Evolutionary conservation across 169 alveolate genomes (phyloP), one percentile per base, ranked within the genome.

Genomic region (Neospora caninum): DNA sequence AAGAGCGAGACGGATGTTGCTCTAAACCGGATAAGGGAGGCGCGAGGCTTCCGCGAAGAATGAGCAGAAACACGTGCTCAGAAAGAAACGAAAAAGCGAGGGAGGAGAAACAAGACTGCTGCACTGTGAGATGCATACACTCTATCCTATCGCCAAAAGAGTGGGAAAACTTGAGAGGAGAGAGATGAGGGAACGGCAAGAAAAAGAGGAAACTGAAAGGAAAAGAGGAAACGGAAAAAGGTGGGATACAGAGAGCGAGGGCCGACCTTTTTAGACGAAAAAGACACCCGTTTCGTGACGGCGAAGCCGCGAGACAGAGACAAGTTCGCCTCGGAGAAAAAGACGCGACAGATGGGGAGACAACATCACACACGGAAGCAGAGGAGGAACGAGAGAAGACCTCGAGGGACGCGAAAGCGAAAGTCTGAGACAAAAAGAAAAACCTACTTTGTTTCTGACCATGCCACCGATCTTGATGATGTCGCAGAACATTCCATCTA

Each of bases 391-490:
- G 82, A 6, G 82, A 69, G 82, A 9, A 18, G 82, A 69, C 6
- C 4, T 6, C 16, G 82, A 69, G 82, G 18, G 82, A 6, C 42
- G 18, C 13, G 82, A 69, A 18, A 69, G 18, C 13, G 16, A 69
- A 6, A 69, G 38, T 6, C 10, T 45, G 38, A 49, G 38, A 0
- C 2, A 53, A 58, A 87, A 9, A n/a, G 53, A 53, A 53, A 39
- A 69, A 69, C 80, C 16, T n/a, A 41, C 88, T 45, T 98, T 98
- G 96, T 98, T 99, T 45, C 99, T 96, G 34, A 98, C 97, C 42
- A 96, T 94, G 49, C 99, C 99, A 93, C 99, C 99, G 53, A 99
- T 99, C 97, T 99, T 99, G 36, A 99, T 98, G 42, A 99, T 98
- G 95, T 99, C 99, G 94, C 99, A 98, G 95, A 95, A 98, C 93